Evolutionary conservation across 192 early-diverging fungal species (phyloP), one percentile per base, ranked within the genome.

Genomic region (Phlyctochytrium arcticum): DNA sequence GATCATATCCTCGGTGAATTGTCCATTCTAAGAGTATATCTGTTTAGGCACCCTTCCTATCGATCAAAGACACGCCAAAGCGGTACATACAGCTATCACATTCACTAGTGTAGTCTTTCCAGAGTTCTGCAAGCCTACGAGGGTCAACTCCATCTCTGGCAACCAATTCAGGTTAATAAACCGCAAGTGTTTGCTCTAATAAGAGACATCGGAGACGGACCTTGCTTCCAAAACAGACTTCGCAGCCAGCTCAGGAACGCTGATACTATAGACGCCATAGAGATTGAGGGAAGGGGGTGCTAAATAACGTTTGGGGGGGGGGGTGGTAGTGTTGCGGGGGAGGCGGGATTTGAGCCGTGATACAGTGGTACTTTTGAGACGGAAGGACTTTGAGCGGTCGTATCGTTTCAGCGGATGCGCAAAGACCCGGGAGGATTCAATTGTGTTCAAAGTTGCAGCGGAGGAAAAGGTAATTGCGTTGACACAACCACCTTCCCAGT

Each of bases 1-100:
- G 48, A 98, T 98, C 85, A 78, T 80, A 56, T 82, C 80, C 59
- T 82, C 83, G 17, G 59, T 82, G 86, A 94, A 80, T 62, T 67
- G 71, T 15, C 72, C 75, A 69, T 71, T 75, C 75, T 75, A 60
- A 1, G 51, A 44, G 27, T 34, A 19, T 19, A 19, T 44, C 0
- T n/a, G 39, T 44, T 2, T 0, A n/a, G n/a, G n/a, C 39, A n/a
- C 0, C 21, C 15, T 19, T 12, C 2, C 15, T 0, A 44, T 44
- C 21, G 8, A 42, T 42, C 8, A 44, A 44, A n/a, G 21, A 44
- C 39, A 44, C 15, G 21, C 39, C 39, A 19, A n/a, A 19, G n/a
- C 50, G 4, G 24, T 17, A 50, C 68, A 19, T 51, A 84, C 82
- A 36, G 80, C 80, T 31, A 84, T 71, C 2, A 84, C 82, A 60